Evolutionary conservation across 208 protist species (phyloP).

Genomic region (Acanthamoeba castellanii): DNA sequence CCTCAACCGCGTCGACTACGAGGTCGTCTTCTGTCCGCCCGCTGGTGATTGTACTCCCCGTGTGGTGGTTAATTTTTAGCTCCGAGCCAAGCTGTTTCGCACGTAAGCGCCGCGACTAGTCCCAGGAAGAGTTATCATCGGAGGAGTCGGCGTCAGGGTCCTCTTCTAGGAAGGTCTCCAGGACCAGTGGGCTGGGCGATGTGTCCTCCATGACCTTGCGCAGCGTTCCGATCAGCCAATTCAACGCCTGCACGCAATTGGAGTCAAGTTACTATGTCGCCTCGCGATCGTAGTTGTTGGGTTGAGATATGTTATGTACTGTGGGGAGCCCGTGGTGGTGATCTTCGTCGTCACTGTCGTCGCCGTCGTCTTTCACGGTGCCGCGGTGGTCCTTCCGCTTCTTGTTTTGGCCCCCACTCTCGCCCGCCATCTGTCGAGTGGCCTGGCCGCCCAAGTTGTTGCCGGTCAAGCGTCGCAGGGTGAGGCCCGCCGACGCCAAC

Average conservation of each 20-base stretch:
- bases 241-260: neutral
- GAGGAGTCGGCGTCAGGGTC: neutral
- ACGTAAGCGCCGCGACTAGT: neutral
- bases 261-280: no score
- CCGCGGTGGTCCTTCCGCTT: neutral
- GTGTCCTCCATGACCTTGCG: conserved; percentile 5
- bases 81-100: no score
- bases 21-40: neutral
- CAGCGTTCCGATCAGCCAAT: neutral
- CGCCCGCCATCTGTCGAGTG: neutral
- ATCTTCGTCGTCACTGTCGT: neutral
- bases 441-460: neutral
- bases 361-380: neutral
- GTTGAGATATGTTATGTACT: neutral
- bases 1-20: neutral
- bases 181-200: neutral
- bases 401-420: neutral
- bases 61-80: neutral
- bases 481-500: neutral
- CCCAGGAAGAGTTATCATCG: neutral
- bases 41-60: neutral
- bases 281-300: no score
- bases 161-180: conserved; percentile 6
- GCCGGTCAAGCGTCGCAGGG: neutral
- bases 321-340: neutral